These are phyloP conservation scores for Aureobasidium sp. DNA, from an alignment of 2,329 filamentous ascomycete species.

Conservation along the genomic window DNA sequence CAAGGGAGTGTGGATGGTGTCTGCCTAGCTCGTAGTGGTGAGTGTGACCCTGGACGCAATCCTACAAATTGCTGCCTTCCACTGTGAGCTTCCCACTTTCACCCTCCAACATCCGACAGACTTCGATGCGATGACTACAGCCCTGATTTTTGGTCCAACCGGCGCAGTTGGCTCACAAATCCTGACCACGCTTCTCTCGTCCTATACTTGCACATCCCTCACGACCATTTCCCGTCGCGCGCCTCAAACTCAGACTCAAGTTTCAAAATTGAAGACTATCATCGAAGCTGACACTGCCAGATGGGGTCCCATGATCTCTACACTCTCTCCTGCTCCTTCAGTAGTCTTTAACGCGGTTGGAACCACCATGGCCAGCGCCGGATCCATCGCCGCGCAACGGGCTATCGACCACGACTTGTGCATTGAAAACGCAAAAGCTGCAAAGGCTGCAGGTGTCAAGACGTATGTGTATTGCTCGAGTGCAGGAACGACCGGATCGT, in stretches of 20 bases:
- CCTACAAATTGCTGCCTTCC: background rate
- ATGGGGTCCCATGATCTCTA: constrained; percentile 11
- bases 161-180: constrained; percentile 18
- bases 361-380: constrained; percentile 27
- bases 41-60: background rate
- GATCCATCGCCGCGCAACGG: constrained; percentile 28
- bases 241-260: background rate
- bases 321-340: constrained; percentile 12
- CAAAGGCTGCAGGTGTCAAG: constrained; percentile 28
- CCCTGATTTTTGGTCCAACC: constrained; percentile 17
- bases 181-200: constrained; percentile 13
- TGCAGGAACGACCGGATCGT: constrained; percentile 24
- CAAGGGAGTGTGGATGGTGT: background rate
- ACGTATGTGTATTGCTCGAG: constrained; percentile 30
- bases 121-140: constrained; percentile 11
- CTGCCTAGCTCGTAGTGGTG: background rate
- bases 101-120: background rate
- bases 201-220: constrained; percentile 11
- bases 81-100: background rate
- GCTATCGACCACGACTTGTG: constrained; percentile 31
- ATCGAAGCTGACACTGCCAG: background rate
- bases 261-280: background rate
- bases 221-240: background rate
- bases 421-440: constrained; percentile 28
- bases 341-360: constrained; percentile 23